Evolutionary conservation across 2,329 filamentous ascomycete species (phyloP).

Genomic region (Colletotrichum lentis): DNA sequence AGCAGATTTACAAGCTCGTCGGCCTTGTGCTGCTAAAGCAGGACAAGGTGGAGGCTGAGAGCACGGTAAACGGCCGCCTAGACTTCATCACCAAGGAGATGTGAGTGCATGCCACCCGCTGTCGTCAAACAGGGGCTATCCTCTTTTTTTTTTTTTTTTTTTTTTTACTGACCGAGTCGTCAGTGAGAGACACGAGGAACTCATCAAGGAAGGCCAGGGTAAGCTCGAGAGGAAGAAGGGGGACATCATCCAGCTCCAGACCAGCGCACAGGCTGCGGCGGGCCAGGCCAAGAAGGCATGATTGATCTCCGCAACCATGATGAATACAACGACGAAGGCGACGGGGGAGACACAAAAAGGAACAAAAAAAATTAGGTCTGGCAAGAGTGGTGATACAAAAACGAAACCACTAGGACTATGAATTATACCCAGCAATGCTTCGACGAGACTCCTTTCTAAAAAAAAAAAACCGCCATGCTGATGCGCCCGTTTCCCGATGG

Average conservation of each 20-base stretch:
- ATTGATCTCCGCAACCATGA: conserved; percentile 10
- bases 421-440: conserved; percentile 38
- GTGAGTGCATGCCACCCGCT: conserved; percentile 58
- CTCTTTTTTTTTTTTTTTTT: not conserved
- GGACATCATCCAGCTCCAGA: conserved; percentile 66
- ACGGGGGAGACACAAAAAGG: not conserved
- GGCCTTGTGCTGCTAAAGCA: conserved; percentile 95
- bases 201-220: conserved; percentile 64
- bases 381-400: conserved; percentile 35
- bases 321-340: not conserved
- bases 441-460: conserved; percentile 18
- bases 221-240: conserved; percentile 67
- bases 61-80: conserved; percentile 87
- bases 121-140: not conserved
- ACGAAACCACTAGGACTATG: conserved; percentile 35
- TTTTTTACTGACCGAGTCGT: not conserved
- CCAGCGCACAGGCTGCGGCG: conserved; percentile 56
- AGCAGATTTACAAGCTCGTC: conserved; percentile 94
- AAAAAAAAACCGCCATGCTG: conserved; percentile 24
- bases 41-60: conserved; percentile 87
- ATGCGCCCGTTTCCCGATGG: conserved; percentile 27
- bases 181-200: conserved; percentile 55
- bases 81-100: conserved; percentile 96
- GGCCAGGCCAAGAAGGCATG: conserved; percentile 45
- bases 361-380: conserved; percentile 21